Conservation (phyloP, 2,329 filamentous ascomycete genomes). For the Aspergillus fumigatus region DNA sequence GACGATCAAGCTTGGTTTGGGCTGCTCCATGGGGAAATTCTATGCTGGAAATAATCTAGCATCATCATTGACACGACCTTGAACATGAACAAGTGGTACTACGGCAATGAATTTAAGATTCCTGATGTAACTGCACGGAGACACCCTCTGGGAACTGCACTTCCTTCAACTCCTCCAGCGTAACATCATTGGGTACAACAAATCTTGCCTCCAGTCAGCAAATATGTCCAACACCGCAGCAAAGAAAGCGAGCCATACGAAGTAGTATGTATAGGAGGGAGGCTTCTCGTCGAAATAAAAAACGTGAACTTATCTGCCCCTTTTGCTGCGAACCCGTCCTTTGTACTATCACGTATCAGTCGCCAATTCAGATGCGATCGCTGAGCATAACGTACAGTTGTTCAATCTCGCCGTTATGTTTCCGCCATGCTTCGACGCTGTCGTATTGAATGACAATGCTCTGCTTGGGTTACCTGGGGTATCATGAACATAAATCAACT, state of each 20-base stretch:
- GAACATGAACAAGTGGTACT: neutral
- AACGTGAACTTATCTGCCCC: conserved; percentile 10
- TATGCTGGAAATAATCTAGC: conserved; percentile 29
- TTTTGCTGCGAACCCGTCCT: conserved; percentile 6
- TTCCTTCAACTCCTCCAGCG: conserved; percentile 7
- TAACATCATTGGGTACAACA: conserved; percentile 5
- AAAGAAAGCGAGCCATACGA: conserved; percentile 6
- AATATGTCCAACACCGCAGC: neutral
- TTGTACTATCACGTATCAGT: conserved; percentile 3
- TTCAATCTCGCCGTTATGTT: conserved; percentile 11
- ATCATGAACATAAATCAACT: neutral
- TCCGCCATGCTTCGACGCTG: conserved; percentile 8
- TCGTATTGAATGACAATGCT: conserved; percentile 13
- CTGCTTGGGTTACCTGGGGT: neutral
- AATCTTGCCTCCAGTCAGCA: conserved; percentile 5
- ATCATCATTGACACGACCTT: neutral
- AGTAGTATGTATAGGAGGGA: conserved; percentile 14
- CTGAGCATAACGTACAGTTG: conserved; percentile 6
- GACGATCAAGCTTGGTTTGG: conserved; percentile 36
- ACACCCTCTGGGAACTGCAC: conserved; percentile 10
- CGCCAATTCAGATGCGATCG: neutral
- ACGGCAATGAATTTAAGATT: conserved; percentile 1
- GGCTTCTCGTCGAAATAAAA: conserved; percentile 13
- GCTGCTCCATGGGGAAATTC: conserved; percentile 34
- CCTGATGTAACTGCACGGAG: conserved; percentile 5